phyloP scores from a whole-genome alignment of 169 alveolate species.

The Prorocentrum cordatum region DNA sequence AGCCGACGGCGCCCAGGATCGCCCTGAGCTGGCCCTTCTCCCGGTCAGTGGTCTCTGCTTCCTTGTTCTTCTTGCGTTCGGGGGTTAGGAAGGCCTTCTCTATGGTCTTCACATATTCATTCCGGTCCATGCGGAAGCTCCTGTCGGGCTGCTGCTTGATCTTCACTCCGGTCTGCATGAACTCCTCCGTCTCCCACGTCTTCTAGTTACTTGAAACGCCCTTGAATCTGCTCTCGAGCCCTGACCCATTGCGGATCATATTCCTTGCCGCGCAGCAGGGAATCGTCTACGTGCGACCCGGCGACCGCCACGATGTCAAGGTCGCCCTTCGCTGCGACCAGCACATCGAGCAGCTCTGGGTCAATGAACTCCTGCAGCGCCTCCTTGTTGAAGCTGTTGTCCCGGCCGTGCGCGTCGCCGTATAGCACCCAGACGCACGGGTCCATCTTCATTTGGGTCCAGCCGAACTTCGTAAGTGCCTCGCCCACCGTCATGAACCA shows the following conservation, averaged over 20 bases:
- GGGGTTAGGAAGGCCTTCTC: no score
- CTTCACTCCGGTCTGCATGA: neutral
- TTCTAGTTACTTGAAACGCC: neutral
- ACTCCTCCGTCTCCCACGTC: neutral
- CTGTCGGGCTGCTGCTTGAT: neutral
- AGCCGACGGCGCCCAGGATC: no score
- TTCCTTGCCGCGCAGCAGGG: neutral
- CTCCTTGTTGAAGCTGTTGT: no score
- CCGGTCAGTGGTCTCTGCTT: no score
- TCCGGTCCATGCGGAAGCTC: no score
- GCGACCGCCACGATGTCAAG: neutral
- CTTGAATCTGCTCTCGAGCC: neutral
- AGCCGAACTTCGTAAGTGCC: neutral
- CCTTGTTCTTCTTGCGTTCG: no score
- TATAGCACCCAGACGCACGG: slow-evolving; percentile 13
- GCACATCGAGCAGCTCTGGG: no score
- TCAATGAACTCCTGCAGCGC: no score
- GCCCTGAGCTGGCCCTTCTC: no score
- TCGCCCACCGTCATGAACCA: neutral
- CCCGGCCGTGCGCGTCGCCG: no score
- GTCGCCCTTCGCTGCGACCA: no score
- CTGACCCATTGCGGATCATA: neutral
- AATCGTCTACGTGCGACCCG: neutral
- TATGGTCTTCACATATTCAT: no score
- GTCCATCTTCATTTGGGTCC: neutral